Evolutionary conservation across 192 early-diverging fungal genomes (phyloP), one percentile per base, ranked within the genome.

Genomic region (Obelidium mucronatum): DNA sequence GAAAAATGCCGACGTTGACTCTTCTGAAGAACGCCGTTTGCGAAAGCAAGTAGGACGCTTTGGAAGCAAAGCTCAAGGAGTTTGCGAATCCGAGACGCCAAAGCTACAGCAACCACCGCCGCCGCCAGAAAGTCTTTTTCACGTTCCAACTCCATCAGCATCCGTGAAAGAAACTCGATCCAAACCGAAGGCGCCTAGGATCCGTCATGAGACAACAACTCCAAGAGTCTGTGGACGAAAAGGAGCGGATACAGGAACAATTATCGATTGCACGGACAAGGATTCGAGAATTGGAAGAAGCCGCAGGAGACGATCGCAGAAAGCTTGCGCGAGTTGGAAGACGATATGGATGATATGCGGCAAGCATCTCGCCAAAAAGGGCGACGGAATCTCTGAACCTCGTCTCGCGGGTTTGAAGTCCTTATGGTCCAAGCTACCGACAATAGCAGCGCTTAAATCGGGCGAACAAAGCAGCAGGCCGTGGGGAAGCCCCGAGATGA

Each of bases 211-310:
- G 63, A 26, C 34, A 17, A 4, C 84, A 85, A 56, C 40, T 83
- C 35, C 76, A 79, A 61, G 84, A 84, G 35, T 79, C 79, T 22
- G 78, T 81, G 11, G 36, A 76, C 66, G 81, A 83, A 40, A 76
- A 77, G 37, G 83, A 85, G 33, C 70, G 69, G 22, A 37, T 83
- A 35, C 63, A 79, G 55, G 26, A 74, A 19, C 61, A 80, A 75
- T 53, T 81, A 0, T 39, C 77, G 15, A 59, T 58, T 1, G 76
- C 83, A 48, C 40, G 48, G 11, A 65, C 69, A 15, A 76, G 61
- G 26, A 54, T 73, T 3, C 40, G 60, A 15, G 84, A 85, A 8
- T 55, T 85, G 8, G 44, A 80, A 61, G 60, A 60, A n/a, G n/a
- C n/a, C n/a, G n/a, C n/a, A n/a, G n/a, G n/a, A n/a, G n/a, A n/a